Base-by-base conservation (phyloP, 192 early-diverging fungal species). In the Phycomyces nitens region DNA sequence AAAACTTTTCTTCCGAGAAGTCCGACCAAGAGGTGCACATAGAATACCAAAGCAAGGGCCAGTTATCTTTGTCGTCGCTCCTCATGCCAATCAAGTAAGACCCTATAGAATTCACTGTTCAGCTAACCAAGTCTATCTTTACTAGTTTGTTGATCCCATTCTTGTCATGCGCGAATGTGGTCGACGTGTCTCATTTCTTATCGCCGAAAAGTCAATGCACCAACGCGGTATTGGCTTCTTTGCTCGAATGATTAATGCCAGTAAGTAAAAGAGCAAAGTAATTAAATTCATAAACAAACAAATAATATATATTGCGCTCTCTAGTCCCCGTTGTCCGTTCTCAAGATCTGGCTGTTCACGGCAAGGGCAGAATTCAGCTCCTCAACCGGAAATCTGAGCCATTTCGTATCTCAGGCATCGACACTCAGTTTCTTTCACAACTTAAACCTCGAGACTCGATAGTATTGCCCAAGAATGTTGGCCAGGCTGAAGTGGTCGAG, bases 101-200 rank as follows among this genome's bases (percentile, higher is more conserved):
- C 26, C 42, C 27, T 8, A 39, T 8, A 18, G n/a, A n/a, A n/a
- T n/a, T 34, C 29, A 34, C 40, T 62, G 18, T 18, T n/a, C 43
- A 3, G 20, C 5, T 58, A 21, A 15, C n/a, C n/a, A n/a, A n/a
- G n/a, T n/a, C 41, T 40, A 29, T 56, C 27, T 6, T 27, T 72
- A 78, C 59, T 77, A 92, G 87, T 98, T 99, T 80, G 88, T 99
- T 29, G 97, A 99, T 75, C 94, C 95, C 5, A 62, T 96, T 41
- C 88, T 97, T 62, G 76, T 99, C 14, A 86, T 96, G 66, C 85
- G 83, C 55, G 88, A 92, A 61, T 91, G 89, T 50, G 76, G 82
- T 23, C 81, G 96, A 57, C 80, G 83, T 29, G 88, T 92, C 21
- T 91, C 84, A 41, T 93, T 91, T 60, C 53, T 95, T 49, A 83